Evolutionary conservation across 164 flowering plant species (phyloP), one percentile per base, ranked within the genome.

Genomic region (Akebia trifoliata): DNA sequence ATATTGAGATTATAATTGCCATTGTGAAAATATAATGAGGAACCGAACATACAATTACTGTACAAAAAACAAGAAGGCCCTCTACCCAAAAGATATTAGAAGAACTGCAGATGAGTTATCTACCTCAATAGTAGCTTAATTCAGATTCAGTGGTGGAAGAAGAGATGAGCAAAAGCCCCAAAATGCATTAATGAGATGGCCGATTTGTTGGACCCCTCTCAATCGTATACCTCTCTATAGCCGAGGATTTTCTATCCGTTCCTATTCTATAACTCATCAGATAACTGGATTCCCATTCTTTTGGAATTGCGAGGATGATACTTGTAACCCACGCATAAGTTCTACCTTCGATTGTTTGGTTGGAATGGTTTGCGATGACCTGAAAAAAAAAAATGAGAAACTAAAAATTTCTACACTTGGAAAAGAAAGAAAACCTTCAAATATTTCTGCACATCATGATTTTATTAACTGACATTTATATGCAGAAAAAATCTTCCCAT

Each of bases 261-360:
- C 9, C 14, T 2, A 12, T 44, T 12, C 28, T 31, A n/a, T 25
- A 25, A 43, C 10, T 26, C 14, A 14, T 59, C 58, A 68, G 18
- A 52, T 42, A 36, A 60, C 44, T 26, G 66, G 53, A 35, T 68
- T 55, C 45, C 61, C 73, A 57, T 69, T 69, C 63, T 70, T 76
- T 1, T 49, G 64, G 17, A 59, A 58, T 25, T 49, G 43, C 4
- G 56, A 53, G 8, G 67, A 64, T 54, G 70, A 59, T 10, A 42
- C 47, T 36, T 57, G 60, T 36, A 58, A 60, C 43, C 61, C 63
- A 21, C 36, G 72, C 25, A 31, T 8, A n/a, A 45, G 15, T 69
- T 80, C 80, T 34, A 69, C 78, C 61, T 77, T 80, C 5, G 66
- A 46, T 17, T 72, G 55, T 58, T 79, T 72, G 28, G 65, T 59